These are phyloP conservation scores for Penicillium maclennaniae DNA, from an alignment of 495 filamentous ascomycete genomes.

Conservation along the genomic window DNA sequence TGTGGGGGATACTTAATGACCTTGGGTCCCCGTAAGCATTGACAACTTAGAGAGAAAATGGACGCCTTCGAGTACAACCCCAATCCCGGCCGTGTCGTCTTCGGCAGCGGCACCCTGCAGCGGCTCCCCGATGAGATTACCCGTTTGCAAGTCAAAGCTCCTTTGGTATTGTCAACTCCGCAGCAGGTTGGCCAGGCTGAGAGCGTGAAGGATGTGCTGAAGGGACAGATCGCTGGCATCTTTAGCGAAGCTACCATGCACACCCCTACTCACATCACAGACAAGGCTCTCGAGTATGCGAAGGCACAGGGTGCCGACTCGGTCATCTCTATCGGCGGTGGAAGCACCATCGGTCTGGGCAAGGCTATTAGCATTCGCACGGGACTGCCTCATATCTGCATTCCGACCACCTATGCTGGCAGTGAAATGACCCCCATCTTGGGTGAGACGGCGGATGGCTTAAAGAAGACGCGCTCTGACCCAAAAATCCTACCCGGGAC, in stretches of 20 bases:
- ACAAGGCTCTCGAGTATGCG: conserved; percentile 54
- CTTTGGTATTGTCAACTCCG: conserved; percentile 57
- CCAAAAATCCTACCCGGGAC: conserved; percentile 62
- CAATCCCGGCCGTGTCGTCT: conserved; percentile 58
- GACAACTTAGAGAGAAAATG: conserved; percentile 24
- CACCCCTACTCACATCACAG: conserved; percentile 60
- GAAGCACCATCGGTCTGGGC: conserved; percentile 62
- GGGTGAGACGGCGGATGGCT: conserved; percentile 60
- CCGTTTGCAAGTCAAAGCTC: conserved; percentile 50
- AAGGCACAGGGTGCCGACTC: conserved; percentile 47
- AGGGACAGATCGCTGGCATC: conserved; percentile 50
- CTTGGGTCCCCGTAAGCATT: conserved; percentile 3
- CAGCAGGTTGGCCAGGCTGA: conserved; percentile 53
- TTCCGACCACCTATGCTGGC: conserved; percentile 67
- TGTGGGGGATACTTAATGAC: conserved; percentile 32
- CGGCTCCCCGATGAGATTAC: conserved; percentile 58
- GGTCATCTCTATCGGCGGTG: conserved; percentile 60
- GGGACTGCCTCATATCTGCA: conserved; percentile 60
- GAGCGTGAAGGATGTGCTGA: conserved; percentile 45
- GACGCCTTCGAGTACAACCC: conserved; percentile 60
- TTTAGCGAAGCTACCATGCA: conserved; percentile 67
- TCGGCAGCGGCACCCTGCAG: conserved; percentile 57
- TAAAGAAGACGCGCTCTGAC: conserved; percentile 63
- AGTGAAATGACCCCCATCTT: conserved; percentile 69
- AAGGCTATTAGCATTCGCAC: conserved; percentile 66